These are phyloP conservation scores for Dovyalis caffra DNA, from an alignment of 345 rosid genomes.

Conservation along the genomic window DNA sequence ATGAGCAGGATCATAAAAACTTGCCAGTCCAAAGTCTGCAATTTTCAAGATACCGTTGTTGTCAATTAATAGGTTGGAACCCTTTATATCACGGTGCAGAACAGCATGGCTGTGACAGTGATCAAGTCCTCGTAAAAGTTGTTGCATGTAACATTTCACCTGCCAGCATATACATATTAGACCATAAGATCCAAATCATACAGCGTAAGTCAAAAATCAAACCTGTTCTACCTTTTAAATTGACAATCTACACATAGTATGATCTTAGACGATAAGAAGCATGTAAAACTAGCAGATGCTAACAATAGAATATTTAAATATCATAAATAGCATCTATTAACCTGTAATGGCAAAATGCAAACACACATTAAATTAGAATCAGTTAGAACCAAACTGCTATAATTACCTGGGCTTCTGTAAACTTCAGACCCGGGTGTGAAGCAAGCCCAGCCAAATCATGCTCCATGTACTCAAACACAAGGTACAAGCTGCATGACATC, in stretches of 20 bases:
- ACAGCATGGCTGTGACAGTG: slow-evolving; percentile 97
- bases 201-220: neutral
- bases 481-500: slow-evolving; percentile 98
- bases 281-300: neutral
- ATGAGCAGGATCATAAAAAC: slow-evolving; percentile 73
- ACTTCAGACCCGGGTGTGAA: slow-evolving; percentile 80
- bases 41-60: slow-evolving; percentile 87
- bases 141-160: slow-evolving; percentile 97
- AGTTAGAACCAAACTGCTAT: neutral
- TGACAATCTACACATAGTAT: neutral
- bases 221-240: neutral
- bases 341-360: neutral
- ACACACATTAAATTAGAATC: neutral
- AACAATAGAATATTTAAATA: neutral
- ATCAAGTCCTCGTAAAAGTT: slow-evolving; percentile 79
- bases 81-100: slow-evolving; percentile 95
- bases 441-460: slow-evolving; percentile 98
- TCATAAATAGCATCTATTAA: neutral
- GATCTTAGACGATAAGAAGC: neutral
- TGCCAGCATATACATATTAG: slow-evolving; percentile 25
- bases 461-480: slow-evolving; percentile 98
- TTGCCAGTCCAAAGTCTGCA: slow-evolving; percentile 97
- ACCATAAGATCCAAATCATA: neutral
- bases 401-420: slow-evolving; percentile 86
- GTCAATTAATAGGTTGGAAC: slow-evolving; percentile 91